A percentile compares a stretch with the other conserved stretches of the same genome.
Conservation (phyloP, 306 rosid species). For the Aeschynomene evenia region DNA sequence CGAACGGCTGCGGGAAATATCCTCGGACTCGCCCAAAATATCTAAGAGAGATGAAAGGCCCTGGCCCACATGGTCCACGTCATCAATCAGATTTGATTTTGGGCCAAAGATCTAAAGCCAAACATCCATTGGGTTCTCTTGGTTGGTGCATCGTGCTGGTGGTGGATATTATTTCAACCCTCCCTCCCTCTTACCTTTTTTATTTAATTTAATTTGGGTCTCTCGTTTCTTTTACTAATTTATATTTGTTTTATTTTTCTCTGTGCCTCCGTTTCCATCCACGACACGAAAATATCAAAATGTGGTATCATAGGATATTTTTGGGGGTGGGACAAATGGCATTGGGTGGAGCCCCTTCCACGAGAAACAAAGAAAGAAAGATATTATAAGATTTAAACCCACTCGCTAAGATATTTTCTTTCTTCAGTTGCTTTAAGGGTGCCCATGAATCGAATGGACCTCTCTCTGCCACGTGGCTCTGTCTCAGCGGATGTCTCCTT, state of each 20-base stretch:
- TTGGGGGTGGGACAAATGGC: slow-evolving; percentile 27
- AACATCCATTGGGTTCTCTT: slow-evolving; percentile 39
- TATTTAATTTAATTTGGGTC: not conserved
- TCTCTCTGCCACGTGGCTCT: slow-evolving; percentile 37
- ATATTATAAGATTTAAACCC: slow-evolving; percentile 34
- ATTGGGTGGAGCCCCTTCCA: not conserved
- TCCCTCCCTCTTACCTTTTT: not conserved
- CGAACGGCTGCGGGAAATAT: slow-evolving; percentile 41
- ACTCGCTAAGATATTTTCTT: slow-evolving; percentile 47
- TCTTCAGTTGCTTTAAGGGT: slow-evolving; percentile 32
- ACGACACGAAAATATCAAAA: slow-evolving; percentile 25
- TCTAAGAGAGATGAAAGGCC: not conserved
- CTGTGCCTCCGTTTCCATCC: not conserved
- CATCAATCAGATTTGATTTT: slow-evolving; percentile 39
- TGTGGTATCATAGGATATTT: slow-evolving; percentile 30
- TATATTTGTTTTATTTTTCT: not conserved
- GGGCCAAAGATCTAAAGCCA: slow-evolving; percentile 37
- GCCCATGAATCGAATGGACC: slow-evolving; percentile 27
- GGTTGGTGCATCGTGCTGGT: slow-evolving; percentile 36
- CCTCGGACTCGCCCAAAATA: slow-evolving; percentile 40
- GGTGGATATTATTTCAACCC: slow-evolving; percentile 43
- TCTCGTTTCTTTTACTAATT: too few relatives aligned
- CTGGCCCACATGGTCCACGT: slow-evolving; percentile 53
- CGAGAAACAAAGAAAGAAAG: too few relatives aligned
- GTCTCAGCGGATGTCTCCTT: not conserved